Conservation (phyloP, 2,329 filamentous ascomycete genomes). For the Pseudogymnoascus pannorum region DNA sequence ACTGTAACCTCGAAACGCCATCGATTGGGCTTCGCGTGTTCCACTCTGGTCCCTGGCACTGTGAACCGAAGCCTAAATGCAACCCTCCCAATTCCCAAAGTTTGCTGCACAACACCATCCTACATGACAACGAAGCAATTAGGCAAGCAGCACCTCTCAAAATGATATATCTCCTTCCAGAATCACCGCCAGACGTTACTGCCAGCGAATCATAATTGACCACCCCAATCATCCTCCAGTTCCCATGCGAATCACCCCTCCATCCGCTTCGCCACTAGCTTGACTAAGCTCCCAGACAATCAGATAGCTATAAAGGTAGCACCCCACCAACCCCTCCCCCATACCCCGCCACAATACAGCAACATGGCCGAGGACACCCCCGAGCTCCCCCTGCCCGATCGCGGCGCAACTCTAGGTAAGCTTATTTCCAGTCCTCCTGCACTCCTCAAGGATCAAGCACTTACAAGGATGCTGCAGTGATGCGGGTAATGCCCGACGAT, state of each 20-base stretch:
- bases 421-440: constrained; percentile 31
- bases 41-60: background rate
- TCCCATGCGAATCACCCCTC: background rate
- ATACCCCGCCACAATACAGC: background rate
- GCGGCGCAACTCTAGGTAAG: constrained; percentile 46
- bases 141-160: background rate
- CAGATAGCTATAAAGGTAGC: constrained; percentile 4
- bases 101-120: background rate
- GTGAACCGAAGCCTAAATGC: background rate
- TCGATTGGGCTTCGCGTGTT: background rate
- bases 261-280: background rate
- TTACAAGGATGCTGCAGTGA: constrained; percentile 42
- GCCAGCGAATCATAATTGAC: background rate
- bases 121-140: background rate
- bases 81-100: background rate
- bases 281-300: background rate
- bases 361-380: constrained; percentile 27
- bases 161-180: background rate
- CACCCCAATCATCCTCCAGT: background rate
- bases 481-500: constrained; percentile 94
- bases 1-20: background rate
- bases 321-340: background rate
- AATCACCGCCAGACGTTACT: background rate
- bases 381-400: constrained; percentile 37
- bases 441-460: constrained; percentile 32